Base-by-base conservation (phyloP, 768 basidiomycete species). In the Erythrobasidium yunnanense region DNA sequence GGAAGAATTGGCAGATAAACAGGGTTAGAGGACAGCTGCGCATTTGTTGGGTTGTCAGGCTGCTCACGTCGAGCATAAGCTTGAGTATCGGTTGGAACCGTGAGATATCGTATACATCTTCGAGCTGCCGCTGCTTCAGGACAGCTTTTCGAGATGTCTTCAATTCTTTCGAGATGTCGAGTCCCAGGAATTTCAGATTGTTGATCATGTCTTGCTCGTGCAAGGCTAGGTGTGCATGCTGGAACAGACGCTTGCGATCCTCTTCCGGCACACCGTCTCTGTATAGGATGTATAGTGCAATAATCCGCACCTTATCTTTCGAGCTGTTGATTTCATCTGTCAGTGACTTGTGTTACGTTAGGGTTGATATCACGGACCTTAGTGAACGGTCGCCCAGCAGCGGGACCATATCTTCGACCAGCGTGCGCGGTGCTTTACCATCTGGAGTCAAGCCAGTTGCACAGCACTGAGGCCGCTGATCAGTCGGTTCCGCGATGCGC, bases 321-420 rank as follows among this genome's bases (percentile, higher is more conserved):
- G 88, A 88, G 55, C 90, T 95, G 73, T 13, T 15, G 30, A 33
- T 35, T 11, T 1, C 17, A 67, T 30, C 23, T 63, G 33, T 35
- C 34, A 54, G 22, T 32, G 49, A 5, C 5, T 11, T 20, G 25
- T 7, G 4, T 5, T 4, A 2, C n/a, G 23, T 27, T 7, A 18
- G 5, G n/a, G 35, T 32, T n/a, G 4, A 38, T 22, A 18, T 20
- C 6, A 29, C 22, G 20, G 76, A 90, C 92, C 85, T 81, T 65
- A 96, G 83, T 18, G 87, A 85, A 57, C 84, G 81, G 74, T 87
- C 86, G 73, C 92, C 93, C 25, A 99, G 80, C 30, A 99, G 77
- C 0, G 95, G 93, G 0, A 99, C 92, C 95, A 99, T 97, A 75
- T 99, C 92, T 75, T 97, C 95, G 1, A 99, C 91, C 2, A 99